phyloP scores from a whole-genome alignment of 495 filamentous ascomycete species.

The Staphylotrichum tortipilum region DNA sequence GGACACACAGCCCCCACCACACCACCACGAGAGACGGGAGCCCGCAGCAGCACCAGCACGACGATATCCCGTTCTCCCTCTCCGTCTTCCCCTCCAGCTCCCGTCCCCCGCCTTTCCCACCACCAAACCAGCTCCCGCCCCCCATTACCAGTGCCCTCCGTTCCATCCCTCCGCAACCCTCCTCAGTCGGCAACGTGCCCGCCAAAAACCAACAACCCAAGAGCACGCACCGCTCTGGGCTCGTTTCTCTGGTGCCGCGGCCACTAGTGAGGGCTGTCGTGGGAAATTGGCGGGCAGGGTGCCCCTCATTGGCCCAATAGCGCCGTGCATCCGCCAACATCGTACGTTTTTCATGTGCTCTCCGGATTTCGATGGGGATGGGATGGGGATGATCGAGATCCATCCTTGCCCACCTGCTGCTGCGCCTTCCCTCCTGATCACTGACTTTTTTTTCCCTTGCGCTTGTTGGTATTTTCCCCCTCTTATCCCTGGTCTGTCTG shows the following conservation, averaged over 20 bases:
- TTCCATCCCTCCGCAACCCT: no score
- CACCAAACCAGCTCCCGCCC: no score
- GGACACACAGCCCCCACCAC: no score
- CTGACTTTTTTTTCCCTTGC: not conserved
- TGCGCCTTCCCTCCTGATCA: not conserved
- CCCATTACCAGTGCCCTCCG: no score
- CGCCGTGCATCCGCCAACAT: constrained; percentile 17
- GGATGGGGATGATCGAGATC: constrained; percentile 32
- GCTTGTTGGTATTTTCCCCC: not conserved
- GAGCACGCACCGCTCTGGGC: not conserved
- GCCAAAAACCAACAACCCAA: not conserved
- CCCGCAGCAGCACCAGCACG: no score
- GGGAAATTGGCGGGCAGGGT: constrained; percentile 10
- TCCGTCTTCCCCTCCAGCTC: no score
- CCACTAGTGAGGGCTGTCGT: constrained; percentile 1
- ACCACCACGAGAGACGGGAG: no score
- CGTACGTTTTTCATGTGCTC: constrained; percentile 30
- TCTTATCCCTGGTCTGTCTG: no score
- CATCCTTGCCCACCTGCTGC: constrained; percentile 3
- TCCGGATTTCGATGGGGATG: constrained; percentile 17
- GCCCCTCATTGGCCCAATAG: constrained; percentile 18
- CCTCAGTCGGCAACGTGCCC: no score
- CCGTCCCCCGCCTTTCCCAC: no score
- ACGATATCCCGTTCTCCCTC: no score
- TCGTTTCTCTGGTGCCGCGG: not conserved